Conservation (phyloP, 2,329 filamentous ascomycete species). For the Kalaharituber pfeilii region DNA sequence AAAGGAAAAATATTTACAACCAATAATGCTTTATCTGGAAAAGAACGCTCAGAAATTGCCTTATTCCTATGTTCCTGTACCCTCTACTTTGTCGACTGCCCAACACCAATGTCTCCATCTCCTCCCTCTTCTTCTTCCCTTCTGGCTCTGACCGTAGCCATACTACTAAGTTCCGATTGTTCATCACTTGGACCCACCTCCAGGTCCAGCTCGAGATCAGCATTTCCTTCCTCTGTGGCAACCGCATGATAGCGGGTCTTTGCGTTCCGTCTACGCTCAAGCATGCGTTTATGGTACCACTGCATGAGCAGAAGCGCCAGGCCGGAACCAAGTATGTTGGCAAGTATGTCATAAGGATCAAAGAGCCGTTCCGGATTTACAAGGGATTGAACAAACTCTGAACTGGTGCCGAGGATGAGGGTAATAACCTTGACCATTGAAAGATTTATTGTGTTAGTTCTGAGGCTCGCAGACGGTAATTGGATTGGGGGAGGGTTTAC, state of each 20-base stretch:
- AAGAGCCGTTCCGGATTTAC: constrained; percentile 31
- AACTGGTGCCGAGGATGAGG: constrained; percentile 10
- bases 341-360: constrained; percentile 71
- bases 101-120: no score
- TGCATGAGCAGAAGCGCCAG: constrained; percentile 55
- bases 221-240: constrained; percentile 17
- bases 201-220: constrained; percentile 7
- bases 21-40: no score
- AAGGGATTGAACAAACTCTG: constrained; percentile 17
- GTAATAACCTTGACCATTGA: constrained; percentile 13
- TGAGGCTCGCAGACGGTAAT: no score
- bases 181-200: constrained; percentile 14
- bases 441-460: no score
- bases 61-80: not conserved
- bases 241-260: constrained; percentile 19
- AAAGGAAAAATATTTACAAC: no score
- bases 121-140: constrained; percentile 2
- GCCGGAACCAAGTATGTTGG: constrained; percentile 67
- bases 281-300: constrained; percentile 91
- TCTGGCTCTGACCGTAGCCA: constrained; percentile 7
- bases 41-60: no score
- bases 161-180: constrained; percentile 16
- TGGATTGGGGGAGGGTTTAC: not conserved
- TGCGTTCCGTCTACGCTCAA: constrained; percentile 49
- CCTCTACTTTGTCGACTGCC: not conserved